Conservation (phyloP, 139 green algal species). For the Micromonas pusilla region DNA sequence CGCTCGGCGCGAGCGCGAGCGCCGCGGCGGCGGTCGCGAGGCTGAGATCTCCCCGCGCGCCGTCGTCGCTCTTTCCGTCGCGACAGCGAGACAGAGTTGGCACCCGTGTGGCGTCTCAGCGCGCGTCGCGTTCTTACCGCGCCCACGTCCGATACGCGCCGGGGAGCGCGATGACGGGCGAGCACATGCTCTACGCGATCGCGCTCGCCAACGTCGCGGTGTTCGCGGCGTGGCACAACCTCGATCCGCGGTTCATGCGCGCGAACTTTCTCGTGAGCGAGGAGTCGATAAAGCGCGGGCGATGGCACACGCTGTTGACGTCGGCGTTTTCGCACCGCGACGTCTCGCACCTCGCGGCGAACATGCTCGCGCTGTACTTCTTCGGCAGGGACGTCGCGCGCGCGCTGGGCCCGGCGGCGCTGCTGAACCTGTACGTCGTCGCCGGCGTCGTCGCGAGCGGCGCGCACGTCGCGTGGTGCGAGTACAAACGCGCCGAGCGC, state of each 20-base stretch:
- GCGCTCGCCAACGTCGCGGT: not conserved
- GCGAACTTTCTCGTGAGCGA: conserved; percentile 10
- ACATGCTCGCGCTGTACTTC: conserved; percentile 40
- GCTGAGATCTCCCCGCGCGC: too few species aligned
- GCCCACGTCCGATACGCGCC: too few species aligned
- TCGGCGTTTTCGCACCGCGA: conserved; percentile 28
- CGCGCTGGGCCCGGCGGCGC: not conserved
- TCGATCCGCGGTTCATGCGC: not conserved
- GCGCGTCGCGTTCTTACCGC: too few species aligned
- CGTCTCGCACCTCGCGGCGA: conserved; percentile 25
- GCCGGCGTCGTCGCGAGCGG: conserved; percentile 18
- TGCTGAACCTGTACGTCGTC: conserved; percentile 25
- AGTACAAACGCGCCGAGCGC: not conserved
- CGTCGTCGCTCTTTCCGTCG: too few species aligned
- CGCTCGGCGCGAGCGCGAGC: too few species aligned
- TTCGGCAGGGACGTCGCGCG: conserved; percentile 27
- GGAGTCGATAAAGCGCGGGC: not conserved
- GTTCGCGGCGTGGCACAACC: not conserved
- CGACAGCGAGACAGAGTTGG: too few species aligned
- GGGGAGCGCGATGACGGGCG: not conserved
- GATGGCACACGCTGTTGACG: conserved; percentile 18
- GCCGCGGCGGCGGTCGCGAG: too few species aligned
- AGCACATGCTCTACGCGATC: not conserved
- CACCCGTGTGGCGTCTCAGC: too few species aligned
- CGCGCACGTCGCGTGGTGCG: conserved; percentile 18